These are phyloP conservation scores for Blastocystis sp. DNA, from an alignment of 352 stramenopile species.

Conservation along the genomic window DNA sequence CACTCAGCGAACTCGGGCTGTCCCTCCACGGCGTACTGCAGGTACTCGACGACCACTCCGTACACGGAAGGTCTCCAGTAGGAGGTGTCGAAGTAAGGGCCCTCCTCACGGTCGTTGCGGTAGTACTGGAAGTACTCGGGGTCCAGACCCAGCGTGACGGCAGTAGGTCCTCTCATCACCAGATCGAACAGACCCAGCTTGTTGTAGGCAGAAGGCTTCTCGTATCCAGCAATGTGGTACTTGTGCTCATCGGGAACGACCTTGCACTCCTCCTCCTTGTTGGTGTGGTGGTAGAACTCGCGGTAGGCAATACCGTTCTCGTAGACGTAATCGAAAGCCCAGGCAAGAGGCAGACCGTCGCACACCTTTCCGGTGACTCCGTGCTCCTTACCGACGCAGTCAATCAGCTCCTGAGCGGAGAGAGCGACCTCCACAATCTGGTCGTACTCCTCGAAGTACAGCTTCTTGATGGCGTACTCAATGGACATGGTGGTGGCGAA, in stretches of 20 bases:
- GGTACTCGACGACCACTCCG: not conserved
- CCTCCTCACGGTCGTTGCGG: not conserved
- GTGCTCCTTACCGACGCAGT: not conserved
- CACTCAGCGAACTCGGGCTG: not conserved
- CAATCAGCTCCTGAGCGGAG: slow-evolving; percentile 5
- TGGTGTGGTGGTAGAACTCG: not conserved
- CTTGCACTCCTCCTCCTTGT: not conserved
- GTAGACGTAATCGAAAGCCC: not conserved
- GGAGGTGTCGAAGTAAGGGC: not conserved
- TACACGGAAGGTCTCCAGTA: slow-evolving; percentile 15
- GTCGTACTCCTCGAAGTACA: slow-evolving; percentile 1
- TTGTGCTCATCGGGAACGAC: no score
- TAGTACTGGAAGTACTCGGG: slow-evolving; percentile 7
- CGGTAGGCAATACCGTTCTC: slow-evolving; percentile 1
- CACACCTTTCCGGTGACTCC: not conserved
- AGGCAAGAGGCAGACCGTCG: not conserved
- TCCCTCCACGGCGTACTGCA: not conserved
- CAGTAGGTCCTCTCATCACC: not conserved
- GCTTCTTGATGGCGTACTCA: slow-evolving; percentile 8
- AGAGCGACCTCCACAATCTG: slow-evolving; percentile 4
- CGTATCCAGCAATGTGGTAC: not conserved
- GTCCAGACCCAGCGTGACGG: not conserved
- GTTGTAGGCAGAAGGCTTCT: not conserved
- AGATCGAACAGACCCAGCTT: not conserved
- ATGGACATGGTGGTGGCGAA: not conserved